Conservation (phyloP, 768 basidiomycete genomes). For the Pisolithus orientalis region DNA sequence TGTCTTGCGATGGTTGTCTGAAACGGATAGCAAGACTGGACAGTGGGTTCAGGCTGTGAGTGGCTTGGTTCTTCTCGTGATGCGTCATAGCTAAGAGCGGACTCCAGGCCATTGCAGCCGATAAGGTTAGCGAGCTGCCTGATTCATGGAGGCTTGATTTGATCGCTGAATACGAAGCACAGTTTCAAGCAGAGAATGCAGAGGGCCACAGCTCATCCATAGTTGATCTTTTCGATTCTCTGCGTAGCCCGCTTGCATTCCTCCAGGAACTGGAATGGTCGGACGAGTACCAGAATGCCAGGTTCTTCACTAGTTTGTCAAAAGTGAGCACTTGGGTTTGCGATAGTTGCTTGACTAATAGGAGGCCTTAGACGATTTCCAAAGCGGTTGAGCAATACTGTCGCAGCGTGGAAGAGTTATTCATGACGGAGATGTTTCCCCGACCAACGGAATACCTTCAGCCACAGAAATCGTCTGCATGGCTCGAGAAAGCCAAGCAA, state of each 20-base stretch:
- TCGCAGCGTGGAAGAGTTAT: constrained; percentile 76
- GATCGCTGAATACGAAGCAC: no score
- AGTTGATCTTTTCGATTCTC: constrained; percentile 90
- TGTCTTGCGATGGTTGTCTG: constrained; percentile 82
- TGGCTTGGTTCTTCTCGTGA: constrained; percentile 10
- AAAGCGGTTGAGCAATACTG: constrained; percentile 93
- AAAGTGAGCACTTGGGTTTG: constrained; percentile 46
- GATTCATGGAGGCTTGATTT: constrained; percentile 1
- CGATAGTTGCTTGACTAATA: background rate
- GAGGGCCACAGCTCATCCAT: constrained; percentile 96
- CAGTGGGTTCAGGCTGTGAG: constrained; percentile 92
- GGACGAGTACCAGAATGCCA: constrained; percentile 81
- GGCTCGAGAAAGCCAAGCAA: constrained; percentile 81
- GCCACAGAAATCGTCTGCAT: constrained; percentile 81
- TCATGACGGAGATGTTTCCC: constrained; percentile 94
- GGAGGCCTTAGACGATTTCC: constrained; percentile 65
- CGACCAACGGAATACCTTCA: constrained; percentile 72
- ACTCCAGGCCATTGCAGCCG: constrained; percentile 68
- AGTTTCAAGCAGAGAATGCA: constrained; percentile 74
- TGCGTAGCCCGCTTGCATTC: constrained; percentile 86
- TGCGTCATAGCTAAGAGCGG: constrained; percentile 5
- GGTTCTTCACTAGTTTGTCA: constrained; percentile 83
- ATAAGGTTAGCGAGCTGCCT: constrained; percentile 50
- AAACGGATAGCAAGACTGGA: constrained; percentile 82
- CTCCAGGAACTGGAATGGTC: constrained; percentile 89